phyloP scores from a whole-genome alignment of 2,329 filamentous ascomycete species.

The Calonectria pseudoturangicola region DNA sequence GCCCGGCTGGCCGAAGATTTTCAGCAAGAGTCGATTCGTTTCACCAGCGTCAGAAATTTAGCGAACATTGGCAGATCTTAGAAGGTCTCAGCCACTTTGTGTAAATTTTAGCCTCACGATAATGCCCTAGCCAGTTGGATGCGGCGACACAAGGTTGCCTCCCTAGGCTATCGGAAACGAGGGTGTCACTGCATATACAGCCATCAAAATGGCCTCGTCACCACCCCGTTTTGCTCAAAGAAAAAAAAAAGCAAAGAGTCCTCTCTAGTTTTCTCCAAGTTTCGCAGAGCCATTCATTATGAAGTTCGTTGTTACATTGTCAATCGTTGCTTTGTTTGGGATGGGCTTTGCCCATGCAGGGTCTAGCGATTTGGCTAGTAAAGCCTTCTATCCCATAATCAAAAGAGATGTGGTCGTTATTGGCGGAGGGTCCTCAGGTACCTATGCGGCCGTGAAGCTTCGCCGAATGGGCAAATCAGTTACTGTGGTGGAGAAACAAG shows the following conservation, averaged over 20 bases:
- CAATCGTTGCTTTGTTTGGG: constrained; percentile 42
- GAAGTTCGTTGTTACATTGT: constrained; percentile 47
- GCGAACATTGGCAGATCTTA: background rate
- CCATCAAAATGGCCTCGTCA: constrained; percentile 46
- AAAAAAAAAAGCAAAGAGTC: constrained; percentile 22
- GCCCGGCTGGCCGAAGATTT: constrained; percentile 4
- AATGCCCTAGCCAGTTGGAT: constrained; percentile 34
- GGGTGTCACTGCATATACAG: constrained; percentile 46
- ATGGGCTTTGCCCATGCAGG: constrained; percentile 35
- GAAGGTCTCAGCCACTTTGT: constrained; percentile 32
- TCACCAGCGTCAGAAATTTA: background rate
- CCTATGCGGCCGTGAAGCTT: constrained; percentile 46
- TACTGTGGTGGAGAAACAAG: constrained; percentile 42
- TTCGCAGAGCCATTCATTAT: constrained; percentile 42
- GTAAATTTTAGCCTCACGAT: constrained; percentile 20
- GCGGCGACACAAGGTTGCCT: constrained; percentile 10
- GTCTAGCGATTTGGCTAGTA: constrained; percentile 18
- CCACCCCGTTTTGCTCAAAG: constrained; percentile 26
- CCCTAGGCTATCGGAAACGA: constrained; percentile 26
- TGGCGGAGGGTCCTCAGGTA: constrained; percentile 46
- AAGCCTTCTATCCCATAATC: constrained; percentile 22
- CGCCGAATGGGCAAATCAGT: constrained; percentile 46
- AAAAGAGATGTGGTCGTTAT: constrained; percentile 45
- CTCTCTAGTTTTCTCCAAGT: constrained; percentile 32
- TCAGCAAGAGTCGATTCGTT: background rate